Evolutionary conservation across 805 yeast species (phyloP), one percentile per base, ranked within the genome.

Genomic region (Ogataea salicorniae): DNA sequence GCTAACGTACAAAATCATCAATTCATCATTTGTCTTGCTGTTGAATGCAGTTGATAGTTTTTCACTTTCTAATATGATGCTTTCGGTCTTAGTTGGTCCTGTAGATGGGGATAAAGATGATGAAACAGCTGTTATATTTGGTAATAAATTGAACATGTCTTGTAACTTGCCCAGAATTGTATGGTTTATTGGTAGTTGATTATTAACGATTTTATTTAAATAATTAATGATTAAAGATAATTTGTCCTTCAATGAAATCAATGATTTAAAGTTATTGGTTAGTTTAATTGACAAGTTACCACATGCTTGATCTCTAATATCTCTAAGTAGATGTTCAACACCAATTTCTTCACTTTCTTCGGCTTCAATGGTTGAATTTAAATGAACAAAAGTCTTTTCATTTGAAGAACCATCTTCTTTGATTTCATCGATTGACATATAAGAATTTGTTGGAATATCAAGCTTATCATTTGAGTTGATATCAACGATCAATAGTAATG

Each of bases 261-360:
- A 75, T 1, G 97, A 88, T 57, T 86, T 87, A 60, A 94, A 80
- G 63, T 90, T 97, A 62, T 87, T 85, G 15, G 98, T 90, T 46
- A 94, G 81, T 62, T 84, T 81, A 45, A 91, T 80, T 2, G 97
- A 84, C 50, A 94, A 76, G 42, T 84, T 84, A 9, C 99, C 99
- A 14, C 96, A 95, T 9, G 98, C 97, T 59, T 91, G 97, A 63
- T 92, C 97, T 60, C 97, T 81, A 22, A 90, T 89, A 62, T 94
- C 99, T 62, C 98, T 83, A 50, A 94, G 70, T 51, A 94, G 70
- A 66, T 94, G 99, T 67, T 94, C 99, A 14, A 94, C 99, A 52
- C 99, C 99, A 57, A 94, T 94, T 69, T 94, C 99, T 69, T 94
- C 99, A 9, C 99, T 99, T 65, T 94, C 99, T 64, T 94, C 99